phyloP scores from a whole-genome alignment of 2,329 filamentous ascomycete genomes.

The Cercospora zeae-maydis region DNA sequence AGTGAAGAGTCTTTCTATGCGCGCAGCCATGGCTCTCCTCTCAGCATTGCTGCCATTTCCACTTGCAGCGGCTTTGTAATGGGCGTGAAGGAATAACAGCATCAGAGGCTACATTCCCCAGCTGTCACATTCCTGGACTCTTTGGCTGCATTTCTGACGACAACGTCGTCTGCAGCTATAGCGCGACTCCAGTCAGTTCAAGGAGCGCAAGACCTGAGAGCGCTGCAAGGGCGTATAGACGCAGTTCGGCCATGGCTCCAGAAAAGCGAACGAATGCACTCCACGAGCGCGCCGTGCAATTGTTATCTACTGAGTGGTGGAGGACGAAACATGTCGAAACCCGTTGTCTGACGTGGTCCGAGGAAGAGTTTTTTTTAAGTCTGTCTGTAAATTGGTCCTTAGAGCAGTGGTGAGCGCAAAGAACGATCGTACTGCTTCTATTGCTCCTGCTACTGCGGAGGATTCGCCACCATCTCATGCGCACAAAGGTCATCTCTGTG shows the following conservation, averaged over 20 bases:
- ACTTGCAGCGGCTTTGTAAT: too few relatives aligned
- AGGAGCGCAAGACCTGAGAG: background rate
- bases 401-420: too few relatives aligned
- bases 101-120: background rate
- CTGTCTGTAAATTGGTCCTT: too few relatives aligned
- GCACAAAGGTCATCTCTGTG: too few relatives aligned
- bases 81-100: too few relatives aligned
- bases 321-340: background rate
- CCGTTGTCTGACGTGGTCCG: background rate
- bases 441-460: too few relatives aligned
- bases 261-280: background rate
- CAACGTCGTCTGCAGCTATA: background rate
- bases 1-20: background rate
- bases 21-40: background rate
- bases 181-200: background rate
- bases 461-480: too few relatives aligned
- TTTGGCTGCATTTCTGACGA: background rate
- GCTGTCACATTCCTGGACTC: background rate
- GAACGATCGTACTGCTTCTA: too few relatives aligned
- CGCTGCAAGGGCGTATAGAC: background rate
- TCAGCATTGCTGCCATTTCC: background rate
- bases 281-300: background rate
- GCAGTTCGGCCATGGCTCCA: background rate
- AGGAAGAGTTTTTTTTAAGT: background rate
- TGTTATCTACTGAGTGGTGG: background rate